Evolutionary conservation across 192 early-diverging fungal genomes (phyloP).

Genomic region (Gigaspora rosea): DNA sequence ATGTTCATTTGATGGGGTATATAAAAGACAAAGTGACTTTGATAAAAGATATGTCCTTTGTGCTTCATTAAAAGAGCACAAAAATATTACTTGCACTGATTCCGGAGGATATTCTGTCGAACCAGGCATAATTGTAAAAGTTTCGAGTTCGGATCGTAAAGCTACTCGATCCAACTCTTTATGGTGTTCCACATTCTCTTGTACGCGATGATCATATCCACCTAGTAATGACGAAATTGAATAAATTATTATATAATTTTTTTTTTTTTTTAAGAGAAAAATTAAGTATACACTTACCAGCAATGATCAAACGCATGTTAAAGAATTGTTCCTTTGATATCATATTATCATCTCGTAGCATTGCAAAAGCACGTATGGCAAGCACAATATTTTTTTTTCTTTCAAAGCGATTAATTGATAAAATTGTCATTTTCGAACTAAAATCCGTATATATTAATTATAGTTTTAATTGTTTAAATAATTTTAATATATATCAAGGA

Average conservation of each 20-base stretch:
- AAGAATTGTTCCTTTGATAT: slow-evolving; percentile 36
- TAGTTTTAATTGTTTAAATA: slow-evolving; percentile 8
- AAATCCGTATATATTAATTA: background rate
- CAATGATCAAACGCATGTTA: slow-evolving; percentile 66
- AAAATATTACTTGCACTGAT: slow-evolving; percentile 73
- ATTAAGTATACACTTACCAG: slow-evolving; percentile 54
- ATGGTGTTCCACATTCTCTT: slow-evolving; percentile 88
- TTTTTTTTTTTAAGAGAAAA: too few relatives aligned
- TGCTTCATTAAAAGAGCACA: slow-evolving; percentile 84
- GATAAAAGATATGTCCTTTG: slow-evolving; percentile 76
- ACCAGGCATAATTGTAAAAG: slow-evolving; percentile 45
- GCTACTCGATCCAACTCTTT: slow-evolving; percentile 69
- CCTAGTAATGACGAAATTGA: slow-evolving; percentile 41
- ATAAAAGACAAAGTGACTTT: slow-evolving; percentile 65
- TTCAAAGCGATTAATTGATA: slow-evolving; percentile 98
- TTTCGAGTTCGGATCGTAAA: slow-evolving; percentile 44
- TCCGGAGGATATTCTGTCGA: slow-evolving; percentile 37
- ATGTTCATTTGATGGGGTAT: slow-evolving; percentile 94
- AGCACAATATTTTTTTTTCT: slow-evolving; percentile 87
- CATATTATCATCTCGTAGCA: slow-evolving; percentile 36
- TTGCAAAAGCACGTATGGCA: slow-evolving; percentile 75
- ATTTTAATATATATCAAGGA: slow-evolving; percentile 2
- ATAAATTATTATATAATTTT: background rate
- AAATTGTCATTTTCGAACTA: slow-evolving; percentile 43
- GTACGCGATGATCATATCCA: slow-evolving; percentile 82